Evolutionary conservation across 495 filamentous ascomycete genomes (phyloP), one percentile per base, ranked within the genome.

Genomic region (Rhypophila decipiens): DNA sequence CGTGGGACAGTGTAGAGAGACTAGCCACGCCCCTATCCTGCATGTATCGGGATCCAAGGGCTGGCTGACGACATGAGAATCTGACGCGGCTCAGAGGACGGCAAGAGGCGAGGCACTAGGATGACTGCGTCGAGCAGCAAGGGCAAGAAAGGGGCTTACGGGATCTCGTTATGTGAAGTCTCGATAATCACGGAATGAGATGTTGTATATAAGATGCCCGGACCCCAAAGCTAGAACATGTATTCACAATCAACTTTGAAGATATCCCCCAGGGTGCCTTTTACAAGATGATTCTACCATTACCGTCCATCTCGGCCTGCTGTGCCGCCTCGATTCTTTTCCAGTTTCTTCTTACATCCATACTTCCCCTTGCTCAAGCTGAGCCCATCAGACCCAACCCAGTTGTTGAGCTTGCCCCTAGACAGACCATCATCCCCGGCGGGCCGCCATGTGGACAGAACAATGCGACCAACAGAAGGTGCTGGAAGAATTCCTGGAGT

Each of bases 401-500:
- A 2, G 46, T 55, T 5, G 36, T 47, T 9, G 20, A 53, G 38
- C 46, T 57, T 21, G n/a, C 48, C 10, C 50, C 57, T 2, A 49
- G 51, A 24, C 57, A 60, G 27, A 57, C 52, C 35, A 56, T 61
- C 46, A 58, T 36, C 8, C 58, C 58, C 11, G 58, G 58, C 4
- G 58, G 58, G 21, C 46, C 42, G 22, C 58, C 58, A 1, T 61
- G 58, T 36, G 58, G 64, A 1, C 58, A 61, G 12, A 56, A 65
- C 49, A 66, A 60, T 12, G 47, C 60, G 15, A 56, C 56, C 5
- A 65, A 68, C 45, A 44, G 65, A 3, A 46, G 42, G 0, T 68
- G 65, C 45, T 68, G 65, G 65, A 59, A 46, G 37, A 55, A 59
- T 27, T 52, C 42, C 38, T 68, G 57, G 47, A 57, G 55, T 43